phyloP scores from a whole-genome alignment of 768 basidiomycete genomes.

The Gymnopilus dilepis region DNA sequence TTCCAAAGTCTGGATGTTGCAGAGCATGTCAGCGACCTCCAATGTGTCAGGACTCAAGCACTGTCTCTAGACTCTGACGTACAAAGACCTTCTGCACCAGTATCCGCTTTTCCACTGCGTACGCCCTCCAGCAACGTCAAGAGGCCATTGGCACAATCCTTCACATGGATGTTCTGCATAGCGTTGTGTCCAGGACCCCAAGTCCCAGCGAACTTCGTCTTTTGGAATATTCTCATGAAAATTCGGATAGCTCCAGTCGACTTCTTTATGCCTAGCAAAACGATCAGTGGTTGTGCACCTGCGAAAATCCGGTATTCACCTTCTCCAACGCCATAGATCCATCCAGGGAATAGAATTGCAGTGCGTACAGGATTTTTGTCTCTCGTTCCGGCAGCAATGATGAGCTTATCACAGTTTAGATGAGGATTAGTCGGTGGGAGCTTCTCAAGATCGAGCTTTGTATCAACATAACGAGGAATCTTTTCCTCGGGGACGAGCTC shows the following conservation, averaged over 20 bases:
- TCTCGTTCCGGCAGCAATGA: slow-evolving; percentile 45
- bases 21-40: background rate
- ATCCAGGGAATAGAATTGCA: slow-evolving; percentile 45
- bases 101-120: slow-evolving; percentile 44
- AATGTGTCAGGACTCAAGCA: background rate
- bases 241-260: slow-evolving; percentile 41
- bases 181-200: slow-evolving; percentile 47
- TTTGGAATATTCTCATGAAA: slow-evolving; percentile 38
- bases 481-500: slow-evolving; percentile 35
- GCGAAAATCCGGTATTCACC: slow-evolving; percentile 25
- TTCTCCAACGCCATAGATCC: slow-evolving; percentile 50
- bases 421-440: slow-evolving; percentile 28
- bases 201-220: slow-evolving; percentile 42
- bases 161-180: slow-evolving; percentile 45
- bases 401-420: slow-evolving; percentile 32
- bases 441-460: slow-evolving; percentile 38
- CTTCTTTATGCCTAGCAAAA: slow-evolving; percentile 39
- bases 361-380: slow-evolving; percentile 47
- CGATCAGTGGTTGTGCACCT: background rate
- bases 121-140: slow-evolving; percentile 43
- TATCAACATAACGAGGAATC: slow-evolving; percentile 42
- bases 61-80: background rate
- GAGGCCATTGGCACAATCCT: slow-evolving; percentile 42
- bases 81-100: slow-evolving; percentile 49
- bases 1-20: slow-evolving; percentile 38